Conservation (phyloP, 352 stramenopile species). For the Phytophthora tentaculata region DNA sequence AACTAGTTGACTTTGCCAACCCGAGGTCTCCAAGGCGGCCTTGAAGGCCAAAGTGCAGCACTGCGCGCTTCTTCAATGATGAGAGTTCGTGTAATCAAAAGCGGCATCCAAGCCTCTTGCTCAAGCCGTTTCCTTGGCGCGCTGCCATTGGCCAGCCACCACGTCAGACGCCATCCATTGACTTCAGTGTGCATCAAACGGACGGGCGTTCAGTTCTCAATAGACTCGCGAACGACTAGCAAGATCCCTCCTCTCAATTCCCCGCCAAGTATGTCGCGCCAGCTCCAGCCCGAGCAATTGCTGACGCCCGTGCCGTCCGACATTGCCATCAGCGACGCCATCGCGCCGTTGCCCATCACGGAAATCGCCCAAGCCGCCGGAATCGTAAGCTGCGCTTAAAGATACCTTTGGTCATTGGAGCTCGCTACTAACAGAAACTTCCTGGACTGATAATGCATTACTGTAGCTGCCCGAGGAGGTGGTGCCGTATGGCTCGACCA, state of each 20-base stretch:
- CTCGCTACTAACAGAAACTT: constrained; percentile 3
- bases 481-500: constrained; percentile 88
- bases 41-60: neutral
- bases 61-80: constrained; percentile 33
- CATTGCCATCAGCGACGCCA: constrained; percentile 84
- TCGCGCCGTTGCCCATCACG: constrained; percentile 68
- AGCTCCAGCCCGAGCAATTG: constrained; percentile 64
- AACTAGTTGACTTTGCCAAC: neutral
- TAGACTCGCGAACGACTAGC: constrained; percentile 28
- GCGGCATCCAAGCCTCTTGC: constrained; percentile 29
- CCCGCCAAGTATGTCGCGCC: constrained; percentile 46
- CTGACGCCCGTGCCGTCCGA: constrained; percentile 77
- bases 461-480: constrained; percentile 80
- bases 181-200: constrained; percentile 17
- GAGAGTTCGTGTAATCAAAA: constrained; percentile 25
- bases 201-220: constrained; percentile 20
- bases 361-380: constrained; percentile 66
- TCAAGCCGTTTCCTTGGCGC: constrained; percentile 21
- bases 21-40: neutral
- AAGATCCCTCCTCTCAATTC: constrained; percentile 16
- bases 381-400: constrained; percentile 50
- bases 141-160: constrained; percentile 32
- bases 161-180: constrained; percentile 24
- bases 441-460: constrained; percentile 26
- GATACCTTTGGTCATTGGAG: constrained; percentile 20